Evolutionary conservation across 2,329 filamentous ascomycete genomes (phyloP).

Genomic region (Sporothrix protearum): DNA sequence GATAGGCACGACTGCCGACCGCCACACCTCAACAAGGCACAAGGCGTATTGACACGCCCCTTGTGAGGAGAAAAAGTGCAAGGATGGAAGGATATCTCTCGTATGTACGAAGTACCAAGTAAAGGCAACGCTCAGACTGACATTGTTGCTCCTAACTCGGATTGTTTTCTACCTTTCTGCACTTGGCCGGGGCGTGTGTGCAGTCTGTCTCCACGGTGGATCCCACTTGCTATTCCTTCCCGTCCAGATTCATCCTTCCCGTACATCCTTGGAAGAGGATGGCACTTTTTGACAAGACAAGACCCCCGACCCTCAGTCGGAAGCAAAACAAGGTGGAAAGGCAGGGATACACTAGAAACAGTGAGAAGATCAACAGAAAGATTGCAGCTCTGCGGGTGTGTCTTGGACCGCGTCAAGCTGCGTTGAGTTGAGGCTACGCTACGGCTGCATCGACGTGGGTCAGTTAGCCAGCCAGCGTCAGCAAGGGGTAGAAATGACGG

Average conservation of each 20-base stretch:
- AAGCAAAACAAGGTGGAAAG: background rate
- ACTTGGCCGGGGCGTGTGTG: background rate
- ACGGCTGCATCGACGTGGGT: background rate
- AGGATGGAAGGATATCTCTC: too few relatives aligned
- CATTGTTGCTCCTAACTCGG: background rate
- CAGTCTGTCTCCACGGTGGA: background rate
- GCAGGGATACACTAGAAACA: background rate
- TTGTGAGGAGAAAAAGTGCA: background rate
- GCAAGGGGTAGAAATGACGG: background rate
- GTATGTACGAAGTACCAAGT: too few relatives aligned
- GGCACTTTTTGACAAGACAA: background rate
- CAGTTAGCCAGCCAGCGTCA: background rate
- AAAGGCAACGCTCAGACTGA: background rate
- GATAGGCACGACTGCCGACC: conserved; percentile 11
- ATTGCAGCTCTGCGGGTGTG: background rate
- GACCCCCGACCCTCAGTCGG: background rate
- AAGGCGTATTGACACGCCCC: background rate
- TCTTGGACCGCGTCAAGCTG: background rate
- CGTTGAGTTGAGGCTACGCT: background rate
- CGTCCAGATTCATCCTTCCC: background rate
- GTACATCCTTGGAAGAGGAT: background rate
- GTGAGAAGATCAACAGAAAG: background rate
- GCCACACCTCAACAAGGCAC: background rate
- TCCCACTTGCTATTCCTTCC: background rate
- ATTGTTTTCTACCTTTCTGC: background rate